Base-by-base conservation (phyloP, 345 rosid genomes). In the Citrus sp. region DNA sequence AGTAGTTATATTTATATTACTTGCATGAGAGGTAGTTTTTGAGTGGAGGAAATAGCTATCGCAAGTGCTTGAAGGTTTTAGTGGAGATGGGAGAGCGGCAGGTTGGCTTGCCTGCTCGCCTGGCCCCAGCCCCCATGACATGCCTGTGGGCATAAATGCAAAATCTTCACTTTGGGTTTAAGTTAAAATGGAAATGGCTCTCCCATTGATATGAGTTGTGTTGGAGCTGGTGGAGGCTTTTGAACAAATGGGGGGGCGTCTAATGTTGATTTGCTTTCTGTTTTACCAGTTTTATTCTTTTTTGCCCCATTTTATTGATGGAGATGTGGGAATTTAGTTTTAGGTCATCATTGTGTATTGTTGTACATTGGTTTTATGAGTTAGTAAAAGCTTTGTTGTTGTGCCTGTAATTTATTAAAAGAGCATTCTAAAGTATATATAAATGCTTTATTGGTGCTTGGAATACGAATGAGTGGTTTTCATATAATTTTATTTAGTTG, bases 31-130 rank as follows among this genome's bases (percentile, higher is more conserved):
- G 80, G 79, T 63, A 70, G 49, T 81, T 81, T 64, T 82, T 49
- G 66, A 27, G 79, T 63, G 82, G 77, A 72, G 78, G 73, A 51
- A 72, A 42, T 46, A 46, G 51, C 64, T 81, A 77, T 67, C 72
- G 46, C 75, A 61, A 71, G 64, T 71, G 83, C 72, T 78, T 67
- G 74, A 66, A 71, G 77, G 83, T 37, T 75, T 55, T 46, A 38
- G 73, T 69, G 65, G 76, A 65, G 56, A 63, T 34, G 13, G 79
- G 55, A 35, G 84, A 66, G 89, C 67, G 85, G 85, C 80, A 38
- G 87, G 86, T 81, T 81, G 85, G 78, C 46, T 10, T 83, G 82
- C 86, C 85, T 86, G 85, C 84, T 85, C 79, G 18, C 16, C 51
- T 12, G 51, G 5, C 18, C 16, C 51, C 51, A 42, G 51, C 51